Base-by-base conservation (phyloP, 345 rosid species). In the Psidium friedrichsthalianum region DNA sequence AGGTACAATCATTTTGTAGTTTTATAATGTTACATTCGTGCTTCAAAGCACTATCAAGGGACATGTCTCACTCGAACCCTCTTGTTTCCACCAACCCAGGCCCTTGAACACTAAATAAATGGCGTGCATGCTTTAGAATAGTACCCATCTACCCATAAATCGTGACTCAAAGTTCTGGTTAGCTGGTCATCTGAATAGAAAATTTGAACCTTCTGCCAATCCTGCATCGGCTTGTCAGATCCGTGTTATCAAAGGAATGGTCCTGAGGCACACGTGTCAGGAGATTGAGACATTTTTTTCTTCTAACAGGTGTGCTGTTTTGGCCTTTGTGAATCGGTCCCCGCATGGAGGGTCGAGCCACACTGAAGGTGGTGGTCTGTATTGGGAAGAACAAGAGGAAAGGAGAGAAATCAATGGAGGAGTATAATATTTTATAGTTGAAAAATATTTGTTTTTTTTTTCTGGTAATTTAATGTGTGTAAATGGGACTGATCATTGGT, bases 281-380 rank as follows among this genome's bases (percentile, higher is more conserved):
- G 36, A 22, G 51, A 82, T 11, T 8, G 58, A 54, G 76, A 69
- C 3, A 49, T 10, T n/a, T 42, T 42, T 47, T 74, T 82, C 52
- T 51, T 49, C 83, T 51, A 51, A 86, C 88, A 85, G 86, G 84
- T 82, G 87, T 87, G 74, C 29, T 11, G 25, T 8, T 69, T 69
- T 69, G 47, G 78, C 78, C 78, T 69, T 69, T 69, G 78, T 36
- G 82, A 83, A 82, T 52, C 47, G 91, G 92, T 89, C 94, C 94
- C 94, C 85, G 87, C 89, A 86, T 89, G 82, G 90, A 89, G 88
- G 93, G 90, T 85, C 89, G 89, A 88, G 91, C 92, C 89, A 53
- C 82, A 29, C 53, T 29, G 76, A 40, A 74, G 86, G 64, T 81
- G 51, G 74, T 29, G 81, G 69, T 82, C 59, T 74, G 56, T 86